Conservation (phyloP, 2,329 filamentous ascomycete species). For the Madurella fahalii region DNA sequence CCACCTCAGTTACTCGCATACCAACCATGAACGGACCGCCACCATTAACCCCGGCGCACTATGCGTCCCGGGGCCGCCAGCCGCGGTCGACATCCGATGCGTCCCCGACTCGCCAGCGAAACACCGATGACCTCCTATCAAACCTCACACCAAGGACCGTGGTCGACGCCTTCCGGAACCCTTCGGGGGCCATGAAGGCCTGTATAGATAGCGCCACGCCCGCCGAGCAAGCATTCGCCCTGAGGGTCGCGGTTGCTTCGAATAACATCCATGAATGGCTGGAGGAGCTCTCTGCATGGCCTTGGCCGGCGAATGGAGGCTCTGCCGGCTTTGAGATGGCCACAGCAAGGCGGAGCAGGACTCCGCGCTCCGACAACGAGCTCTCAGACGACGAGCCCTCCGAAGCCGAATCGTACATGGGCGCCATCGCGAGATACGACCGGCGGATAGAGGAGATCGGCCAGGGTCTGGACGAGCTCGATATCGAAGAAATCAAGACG, state of each 20-base stretch:
- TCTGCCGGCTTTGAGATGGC: slow-evolving; percentile 54
- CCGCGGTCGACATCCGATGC: slow-evolving; percentile 40
- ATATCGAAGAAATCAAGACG: slow-evolving; percentile 83
- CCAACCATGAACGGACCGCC: slow-evolving; percentile 36
- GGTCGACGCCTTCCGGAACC: slow-evolving; percentile 55
- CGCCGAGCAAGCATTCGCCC: slow-evolving; percentile 66
- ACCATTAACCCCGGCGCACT: slow-evolving; percentile 32
- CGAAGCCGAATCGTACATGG: slow-evolving; percentile 50
- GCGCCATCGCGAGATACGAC: slow-evolving; percentile 68
- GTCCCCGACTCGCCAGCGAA: slow-evolving; percentile 41
- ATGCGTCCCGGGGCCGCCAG: slow-evolving; percentile 37
- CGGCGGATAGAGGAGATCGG: slow-evolving; percentile 69
- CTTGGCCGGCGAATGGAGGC: slow-evolving; percentile 49
- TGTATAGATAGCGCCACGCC: slow-evolving; percentile 61
- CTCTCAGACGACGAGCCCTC: slow-evolving; percentile 17
- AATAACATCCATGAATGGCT: slow-evolving; percentile 71
- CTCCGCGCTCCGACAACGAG: slow-evolving; percentile 29
- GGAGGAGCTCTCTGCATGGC: slow-evolving; percentile 61
- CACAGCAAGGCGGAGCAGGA: slow-evolving; percentile 34
- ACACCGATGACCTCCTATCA: slow-evolving; percentile 55
- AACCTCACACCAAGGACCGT: slow-evolving; percentile 58
- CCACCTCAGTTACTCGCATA: background rate
- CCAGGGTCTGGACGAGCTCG: slow-evolving; percentile 62
- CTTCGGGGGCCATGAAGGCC: slow-evolving; percentile 48
- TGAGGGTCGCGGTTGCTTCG: slow-evolving; percentile 65